Evolutionary conservation across 805 yeast genomes (phyloP).

Genomic region (Metschnikowia santaceciliae): DNA sequence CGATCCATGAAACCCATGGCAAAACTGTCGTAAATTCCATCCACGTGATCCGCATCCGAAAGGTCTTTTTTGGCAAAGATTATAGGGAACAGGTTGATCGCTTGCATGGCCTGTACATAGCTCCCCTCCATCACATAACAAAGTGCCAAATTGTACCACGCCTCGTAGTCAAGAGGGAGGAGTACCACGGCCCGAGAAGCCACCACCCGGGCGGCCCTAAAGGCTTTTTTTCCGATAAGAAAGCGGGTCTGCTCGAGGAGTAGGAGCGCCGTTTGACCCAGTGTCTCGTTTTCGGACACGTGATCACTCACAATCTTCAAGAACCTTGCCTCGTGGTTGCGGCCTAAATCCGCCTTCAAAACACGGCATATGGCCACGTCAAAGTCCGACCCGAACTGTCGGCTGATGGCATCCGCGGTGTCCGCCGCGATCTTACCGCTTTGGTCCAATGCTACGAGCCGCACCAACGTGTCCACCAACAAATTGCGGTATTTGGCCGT

Average conservation of each 20-base stretch:
- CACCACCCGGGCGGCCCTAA: constrained; percentile 52
- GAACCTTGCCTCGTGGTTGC: constrained; percentile 46
- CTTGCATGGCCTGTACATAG: constrained; percentile 54
- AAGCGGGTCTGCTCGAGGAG: constrained; percentile 62
- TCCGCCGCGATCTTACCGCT: constrained; percentile 23
- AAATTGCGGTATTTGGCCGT: constrained; percentile 43
- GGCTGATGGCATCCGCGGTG: constrained; percentile 38
- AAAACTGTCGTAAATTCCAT: constrained; percentile 12
- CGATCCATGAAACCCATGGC: constrained; percentile 11
- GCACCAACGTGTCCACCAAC: constrained; percentile 48
- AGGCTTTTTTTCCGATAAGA: constrained; percentile 50
- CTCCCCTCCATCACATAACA: constrained; percentile 56
- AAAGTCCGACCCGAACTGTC: constrained; percentile 13
- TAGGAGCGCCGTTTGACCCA: constrained; percentile 54
- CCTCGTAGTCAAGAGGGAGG: constrained; percentile 70
- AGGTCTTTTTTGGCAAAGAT: constrained; percentile 4
- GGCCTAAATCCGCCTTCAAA: constrained; percentile 24
- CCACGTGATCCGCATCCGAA: constrained; percentile 5
- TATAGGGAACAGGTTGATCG: constrained; percentile 76
- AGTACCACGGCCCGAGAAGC: constrained; percentile 60
- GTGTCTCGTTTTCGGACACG: constrained; percentile 18
- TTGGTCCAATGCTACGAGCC: constrained; percentile 40
- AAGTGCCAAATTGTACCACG: constrained; percentile 66
- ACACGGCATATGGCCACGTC: constrained; percentile 39
- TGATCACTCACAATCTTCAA: constrained; percentile 40